Conservation (phyloP, 177 flowering plant genomes). For the Tripterygium wilfordii region DNA sequence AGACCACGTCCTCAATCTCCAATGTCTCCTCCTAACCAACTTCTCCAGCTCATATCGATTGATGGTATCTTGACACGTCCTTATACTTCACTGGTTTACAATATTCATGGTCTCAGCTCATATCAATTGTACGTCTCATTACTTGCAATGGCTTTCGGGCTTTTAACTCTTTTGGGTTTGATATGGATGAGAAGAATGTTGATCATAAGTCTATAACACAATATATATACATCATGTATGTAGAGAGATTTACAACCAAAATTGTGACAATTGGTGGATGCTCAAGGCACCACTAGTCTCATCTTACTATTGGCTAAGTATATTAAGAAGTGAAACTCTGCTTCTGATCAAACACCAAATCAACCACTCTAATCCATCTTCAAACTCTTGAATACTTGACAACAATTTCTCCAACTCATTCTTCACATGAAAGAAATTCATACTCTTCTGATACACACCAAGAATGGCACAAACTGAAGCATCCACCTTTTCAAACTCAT, state of each 20-base stretch:
- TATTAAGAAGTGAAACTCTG: constrained; percentile 29
- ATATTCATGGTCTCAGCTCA: too few relatives aligned
- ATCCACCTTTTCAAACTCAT: constrained; percentile 20
- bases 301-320: constrained; percentile 12
- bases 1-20: neutral
- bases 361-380: constrained; percentile 22
- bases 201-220: neutral
- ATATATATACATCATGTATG: neutral
- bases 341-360: constrained; percentile 20
- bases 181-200: too few relatives aligned
- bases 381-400: constrained; percentile 23
- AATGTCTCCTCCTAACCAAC: neutral
- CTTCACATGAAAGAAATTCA: constrained; percentile 5
- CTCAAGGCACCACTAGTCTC: neutral
- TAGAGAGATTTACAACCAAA: neutral
- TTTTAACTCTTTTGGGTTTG: too few relatives aligned
- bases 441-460: neutral
- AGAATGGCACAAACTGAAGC: constrained; percentile 9
- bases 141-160: too few relatives aligned
- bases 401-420: constrained; percentile 15
- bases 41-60: neutral
- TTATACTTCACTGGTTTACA: too few relatives aligned
- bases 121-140: too few relatives aligned
- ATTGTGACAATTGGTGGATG: too few relatives aligned
- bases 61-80: neutral